Percentiles rank a stretch among this genome's conserved stretches.
Evolutionary conservation across 257 asterid species (phyloP).

Genomic region (Capsicum pubescens): DNA sequence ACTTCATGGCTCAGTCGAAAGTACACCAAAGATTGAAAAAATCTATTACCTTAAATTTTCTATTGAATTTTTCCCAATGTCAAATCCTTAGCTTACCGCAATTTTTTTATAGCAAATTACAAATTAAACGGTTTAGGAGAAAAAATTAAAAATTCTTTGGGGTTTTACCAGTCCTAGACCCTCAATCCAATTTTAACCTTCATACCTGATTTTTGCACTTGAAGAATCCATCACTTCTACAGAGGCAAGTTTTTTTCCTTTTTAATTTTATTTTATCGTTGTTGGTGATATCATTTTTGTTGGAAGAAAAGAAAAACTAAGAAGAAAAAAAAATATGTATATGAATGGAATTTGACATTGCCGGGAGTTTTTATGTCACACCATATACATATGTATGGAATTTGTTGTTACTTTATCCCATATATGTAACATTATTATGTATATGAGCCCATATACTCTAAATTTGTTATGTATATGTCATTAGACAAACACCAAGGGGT

Average conservation of each 20-base stretch:
- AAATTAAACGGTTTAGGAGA: constrained; percentile 33
- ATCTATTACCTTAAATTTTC: neutral
- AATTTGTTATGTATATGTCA: no score
- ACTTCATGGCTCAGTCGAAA: neutral
- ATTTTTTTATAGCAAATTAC: constrained; percentile 1
- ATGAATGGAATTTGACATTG: no score
- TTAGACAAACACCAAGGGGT: no score
- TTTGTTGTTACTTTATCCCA: no score
- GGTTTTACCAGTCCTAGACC: neutral
- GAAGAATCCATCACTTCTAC: neutral
- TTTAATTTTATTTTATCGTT: no score
- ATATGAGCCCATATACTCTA: no score
- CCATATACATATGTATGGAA: no score
- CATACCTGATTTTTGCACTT: constrained; percentile 14
- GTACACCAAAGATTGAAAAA: neutral
- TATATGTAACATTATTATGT: no score
- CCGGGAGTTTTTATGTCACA: no score
- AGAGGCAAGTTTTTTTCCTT: constrained; percentile 23
- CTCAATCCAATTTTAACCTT: constrained; percentile 6
- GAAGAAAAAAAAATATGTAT: no score
- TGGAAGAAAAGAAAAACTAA: no score
- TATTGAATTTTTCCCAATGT: neutral
- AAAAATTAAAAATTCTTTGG: neutral
- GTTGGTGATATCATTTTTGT: no score
- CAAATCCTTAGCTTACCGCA: constrained; percentile 7